These are phyloP conservation scores for Solanum pinnatisectum DNA, from an alignment of 257 asterid species.

Conservation along the genomic window DNA sequence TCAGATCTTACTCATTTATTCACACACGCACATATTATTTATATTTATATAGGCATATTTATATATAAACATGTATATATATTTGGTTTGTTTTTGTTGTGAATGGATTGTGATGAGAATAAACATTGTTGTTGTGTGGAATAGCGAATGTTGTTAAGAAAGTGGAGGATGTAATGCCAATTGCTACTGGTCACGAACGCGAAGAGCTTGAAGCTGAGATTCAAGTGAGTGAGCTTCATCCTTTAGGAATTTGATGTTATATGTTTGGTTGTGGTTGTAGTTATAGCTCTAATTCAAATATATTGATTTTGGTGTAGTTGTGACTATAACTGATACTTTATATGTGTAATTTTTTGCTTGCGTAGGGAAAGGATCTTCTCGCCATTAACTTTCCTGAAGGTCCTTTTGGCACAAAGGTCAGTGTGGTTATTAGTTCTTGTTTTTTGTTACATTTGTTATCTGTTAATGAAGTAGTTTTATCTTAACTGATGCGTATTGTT, in stretches of 20 bases:
- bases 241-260: background rate
- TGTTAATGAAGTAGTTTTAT: background rate
- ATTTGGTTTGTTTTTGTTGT: background rate
- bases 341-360: background rate
- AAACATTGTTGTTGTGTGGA: background rate
- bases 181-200: slow-evolving; percentile 95
- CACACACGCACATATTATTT: background rate
- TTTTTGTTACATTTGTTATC: background rate
- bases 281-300: background rate
- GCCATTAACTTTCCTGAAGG: slow-evolving; percentile 63
- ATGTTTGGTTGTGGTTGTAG: background rate
- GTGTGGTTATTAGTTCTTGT: slow-evolving; percentile 2
- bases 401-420: slow-evolving; percentile 94
- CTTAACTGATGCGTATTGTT: background rate
- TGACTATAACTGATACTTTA: background rate
- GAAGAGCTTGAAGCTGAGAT: slow-evolving; percentile 92
- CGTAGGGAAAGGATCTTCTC: slow-evolving; percentile 56
- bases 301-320: background rate
- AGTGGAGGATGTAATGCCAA: slow-evolving; percentile 88
- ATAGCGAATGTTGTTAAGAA: slow-evolving; percentile 42
- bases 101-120: background rate
- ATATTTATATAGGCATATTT: background rate
- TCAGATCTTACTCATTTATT: background rate
- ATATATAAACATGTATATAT: background rate
- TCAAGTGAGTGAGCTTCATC: slow-evolving; percentile 34